Base-by-base conservation (phyloP, 2,329 filamentous ascomycete species). In the Dichotomopilus funicola region DNA sequence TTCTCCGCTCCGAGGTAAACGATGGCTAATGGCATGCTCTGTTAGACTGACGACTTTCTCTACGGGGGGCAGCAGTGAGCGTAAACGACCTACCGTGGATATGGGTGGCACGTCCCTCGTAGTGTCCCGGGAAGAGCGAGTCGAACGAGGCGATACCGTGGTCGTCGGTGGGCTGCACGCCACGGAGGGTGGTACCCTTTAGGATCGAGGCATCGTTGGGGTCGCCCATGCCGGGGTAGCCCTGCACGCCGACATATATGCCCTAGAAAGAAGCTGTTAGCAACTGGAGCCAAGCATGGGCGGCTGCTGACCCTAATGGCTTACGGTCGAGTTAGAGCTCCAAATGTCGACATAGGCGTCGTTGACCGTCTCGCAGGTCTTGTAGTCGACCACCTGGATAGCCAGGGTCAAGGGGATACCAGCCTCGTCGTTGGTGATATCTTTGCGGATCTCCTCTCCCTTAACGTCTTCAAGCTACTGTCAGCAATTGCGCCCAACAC, bases 331-430 rank as follows among this genome's bases (percentile, higher is more conserved):
- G 59, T 75, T 75, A 62, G 65, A 68, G 61, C 67, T 73, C 79
- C 79, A 82, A 61, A 80, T 74, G 62, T 82, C 78, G n/a, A 81
- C 64, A 55, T 71, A 77, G 9, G 73, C 71, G 49, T 75, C 66
- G 1, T 74, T 70, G 1, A 81, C 71, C 6, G 75, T 73, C 62
- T 79, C 68, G 67, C 79, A 82, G 3, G 78, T 81, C 45, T 73
- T 69, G 38, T 78, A 71, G 57, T 82, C 78, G 51, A 81, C 72
- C 53, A 82, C 70, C 65, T 81, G 78, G 58, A 78, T 72, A 61
- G 80, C 77, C 9, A 81, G 65, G 3, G 72, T 72, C 40, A 81
- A 65, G 27, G 73, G 71, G 31, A 82, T 69, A 48, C 79, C 79
- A 7, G 62, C 58, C 63, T 81, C 71, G 11, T 68, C 67, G 45